Percentiles rank a stretch among this genome's conserved stretches.
These are phyloP conservation scores for Fusarium vanettenii DNA, from an alignment of 2,329 filamentous ascomycete genomes.

Conservation along the genomic window DNA sequence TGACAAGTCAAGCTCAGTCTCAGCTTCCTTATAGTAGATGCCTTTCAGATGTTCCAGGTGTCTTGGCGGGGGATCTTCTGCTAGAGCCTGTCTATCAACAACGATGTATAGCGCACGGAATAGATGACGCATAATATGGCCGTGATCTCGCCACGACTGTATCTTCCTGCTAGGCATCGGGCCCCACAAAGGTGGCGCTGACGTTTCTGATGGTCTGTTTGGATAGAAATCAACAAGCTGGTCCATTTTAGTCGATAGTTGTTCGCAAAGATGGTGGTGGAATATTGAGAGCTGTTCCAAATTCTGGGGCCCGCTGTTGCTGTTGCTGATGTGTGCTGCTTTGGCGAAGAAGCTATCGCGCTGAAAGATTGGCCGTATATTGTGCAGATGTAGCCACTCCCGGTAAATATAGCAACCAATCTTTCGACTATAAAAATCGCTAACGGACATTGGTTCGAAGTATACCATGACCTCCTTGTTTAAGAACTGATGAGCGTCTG, in stretches of 20 bases:
- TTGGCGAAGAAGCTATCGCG: not conserved
- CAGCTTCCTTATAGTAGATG: not conserved
- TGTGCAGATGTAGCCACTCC: not conserved
- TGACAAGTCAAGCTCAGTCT: not conserved
- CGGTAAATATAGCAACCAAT: not conserved
- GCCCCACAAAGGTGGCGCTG: not conserved
- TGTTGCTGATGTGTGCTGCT: not conserved
- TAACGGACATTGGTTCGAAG: not conserved
- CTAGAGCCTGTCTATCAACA: not conserved
- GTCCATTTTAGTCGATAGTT: not conserved
- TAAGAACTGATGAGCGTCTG: not conserved
- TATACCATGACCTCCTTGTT: not conserved
- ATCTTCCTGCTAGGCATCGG: not conserved
- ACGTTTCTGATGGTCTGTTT: not conserved
- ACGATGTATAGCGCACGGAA: not conserved
- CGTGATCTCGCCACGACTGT: not conserved
- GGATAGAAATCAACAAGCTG: not conserved
- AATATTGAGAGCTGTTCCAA: not conserved
- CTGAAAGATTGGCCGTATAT: not conserved
- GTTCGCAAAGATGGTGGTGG: not conserved
- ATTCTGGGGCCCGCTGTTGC: not conserved
- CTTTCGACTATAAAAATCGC: not conserved
- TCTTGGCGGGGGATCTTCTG: not conserved
- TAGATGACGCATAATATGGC: not conserved
- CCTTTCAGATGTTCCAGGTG: not conserved